Percentiles rank a stretch among this genome's conserved stretches.
Conservation (phyloP, 2,329 filamentous ascomycete species). For the Orbilia quercus region DNA sequence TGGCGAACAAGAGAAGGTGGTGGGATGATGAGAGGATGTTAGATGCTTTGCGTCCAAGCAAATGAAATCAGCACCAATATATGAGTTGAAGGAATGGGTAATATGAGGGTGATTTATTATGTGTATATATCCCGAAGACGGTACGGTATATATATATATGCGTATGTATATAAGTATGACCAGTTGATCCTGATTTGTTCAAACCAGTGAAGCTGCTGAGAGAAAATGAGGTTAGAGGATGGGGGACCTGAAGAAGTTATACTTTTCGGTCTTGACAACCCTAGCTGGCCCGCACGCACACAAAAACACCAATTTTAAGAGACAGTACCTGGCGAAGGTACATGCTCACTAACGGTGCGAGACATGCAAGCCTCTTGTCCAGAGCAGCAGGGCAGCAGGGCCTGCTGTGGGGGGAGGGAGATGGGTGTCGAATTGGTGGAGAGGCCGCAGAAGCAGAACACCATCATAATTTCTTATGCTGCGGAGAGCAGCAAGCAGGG, state of each 20-base stretch:
- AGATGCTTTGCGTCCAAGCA: slow-evolving; percentile 8
- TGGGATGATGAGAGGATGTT: background rate
- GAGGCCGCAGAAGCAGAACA: slow-evolving; percentile 48
- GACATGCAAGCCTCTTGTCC: slow-evolving; percentile 30
- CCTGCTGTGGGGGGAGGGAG: slow-evolving; percentile 29
- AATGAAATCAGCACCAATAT: slow-evolving; percentile 7
- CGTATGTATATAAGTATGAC: slow-evolving; percentile 9
- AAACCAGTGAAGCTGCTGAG: slow-evolving; percentile 43
- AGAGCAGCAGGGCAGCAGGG: slow-evolving; percentile 3
- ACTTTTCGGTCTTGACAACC: slow-evolving; percentile 40
- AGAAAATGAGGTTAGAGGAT: slow-evolving; percentile 52
- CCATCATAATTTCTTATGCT: slow-evolving; percentile 17
- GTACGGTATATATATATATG: background rate
- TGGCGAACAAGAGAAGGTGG: background rate
- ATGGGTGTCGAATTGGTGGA: background rate
- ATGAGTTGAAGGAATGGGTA: slow-evolving; percentile 22
- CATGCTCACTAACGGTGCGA: slow-evolving; percentile 19
- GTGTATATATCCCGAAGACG: background rate
- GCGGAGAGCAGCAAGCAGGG: slow-evolving; percentile 1
- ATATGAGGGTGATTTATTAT: too few relatives aligned
- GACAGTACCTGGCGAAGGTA: slow-evolving; percentile 11
- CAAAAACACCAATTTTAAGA: slow-evolving; percentile 31
- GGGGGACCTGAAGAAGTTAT: slow-evolving; percentile 53
- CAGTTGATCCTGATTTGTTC: slow-evolving; percentile 46
- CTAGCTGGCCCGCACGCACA: slow-evolving; percentile 29